Conservation (phyloP, 2,329 filamentous ascomycete genomes). For the Talaromyces pinophilus region DNA sequence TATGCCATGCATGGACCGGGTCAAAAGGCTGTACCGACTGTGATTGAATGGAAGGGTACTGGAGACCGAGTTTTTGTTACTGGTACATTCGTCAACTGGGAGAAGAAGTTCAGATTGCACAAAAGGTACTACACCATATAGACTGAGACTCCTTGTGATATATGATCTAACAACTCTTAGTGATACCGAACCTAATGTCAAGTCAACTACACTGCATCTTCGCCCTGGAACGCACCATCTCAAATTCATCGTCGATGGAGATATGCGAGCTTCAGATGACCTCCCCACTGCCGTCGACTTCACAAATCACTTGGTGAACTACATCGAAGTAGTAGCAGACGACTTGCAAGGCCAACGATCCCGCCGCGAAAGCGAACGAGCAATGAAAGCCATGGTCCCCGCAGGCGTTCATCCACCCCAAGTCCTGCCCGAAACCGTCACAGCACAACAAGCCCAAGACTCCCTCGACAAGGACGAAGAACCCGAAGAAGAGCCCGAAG, state of each 20-base stretch:
- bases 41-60: slow-evolving; percentile 79
- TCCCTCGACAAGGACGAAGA: slow-evolving; percentile 48
- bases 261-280: slow-evolving; percentile 84
- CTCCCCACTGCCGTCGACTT: slow-evolving; percentile 96
- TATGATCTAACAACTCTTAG: slow-evolving; percentile 28
- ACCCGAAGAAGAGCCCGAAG: slow-evolving; percentile 50
- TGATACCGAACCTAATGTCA: slow-evolving; percentile 57
- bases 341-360: slow-evolving; percentile 51
- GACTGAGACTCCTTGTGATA: background rate
- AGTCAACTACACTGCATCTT: slow-evolving; percentile 77
- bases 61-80: slow-evolving; percentile 95
- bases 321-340: slow-evolving; percentile 86
- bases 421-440: slow-evolving; percentile 40
- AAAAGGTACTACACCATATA: slow-evolving; percentile 65
- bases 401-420: slow-evolving; percentile 49
- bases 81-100: slow-evolving; percentile 96
- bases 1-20: slow-evolving; percentile 67
- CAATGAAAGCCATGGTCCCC: slow-evolving; percentile 38
- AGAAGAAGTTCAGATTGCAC: slow-evolving; percentile 85
- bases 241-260: slow-evolving; percentile 91
- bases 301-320: slow-evolving; percentile 97
- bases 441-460: slow-evolving; percentile 35
- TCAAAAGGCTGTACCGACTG: slow-evolving; percentile 73
- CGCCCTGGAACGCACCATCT: slow-evolving; percentile 94
- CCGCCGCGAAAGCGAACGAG: slow-evolving; percentile 39